Conservation (phyloP, 1,284 basidiomycete species). For the Tausonia pullulans region DNA sequence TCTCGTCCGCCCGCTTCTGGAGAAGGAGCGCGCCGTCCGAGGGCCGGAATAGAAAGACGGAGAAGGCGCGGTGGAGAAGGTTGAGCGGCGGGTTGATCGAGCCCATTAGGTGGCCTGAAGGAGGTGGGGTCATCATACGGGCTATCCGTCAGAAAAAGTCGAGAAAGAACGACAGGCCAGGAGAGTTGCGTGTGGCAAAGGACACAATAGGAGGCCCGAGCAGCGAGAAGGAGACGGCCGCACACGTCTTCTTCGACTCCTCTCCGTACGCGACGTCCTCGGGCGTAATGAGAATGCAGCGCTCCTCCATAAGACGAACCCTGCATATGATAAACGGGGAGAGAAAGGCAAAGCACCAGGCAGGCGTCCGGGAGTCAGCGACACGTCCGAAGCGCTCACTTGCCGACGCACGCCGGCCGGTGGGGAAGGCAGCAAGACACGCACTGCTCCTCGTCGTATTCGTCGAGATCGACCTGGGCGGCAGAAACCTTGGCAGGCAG, state of each 20-base stretch:
- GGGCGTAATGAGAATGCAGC: conserved; percentile 89
- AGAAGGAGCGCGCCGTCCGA: conserved; percentile 88
- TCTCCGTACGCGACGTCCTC: conserved; percentile 81
- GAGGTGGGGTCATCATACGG: not conserved
- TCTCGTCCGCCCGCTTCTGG: conserved; percentile 89
- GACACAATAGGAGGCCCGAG: not conserved
- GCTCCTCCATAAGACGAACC: conserved; percentile 85
- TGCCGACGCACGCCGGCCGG: not conserved
- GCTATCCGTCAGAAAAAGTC: not conserved
- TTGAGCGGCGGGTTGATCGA: conserved; percentile 73
- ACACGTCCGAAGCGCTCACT: too few species aligned
- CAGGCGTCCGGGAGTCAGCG: too few species aligned
- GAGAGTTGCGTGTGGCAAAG: not conserved
- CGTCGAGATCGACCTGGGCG: conserved; percentile 20
- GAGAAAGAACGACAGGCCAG: not conserved
- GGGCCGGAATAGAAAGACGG: conserved; percentile 91
- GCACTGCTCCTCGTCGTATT: conserved; percentile 36
- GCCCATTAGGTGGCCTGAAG: conserved; percentile 86
- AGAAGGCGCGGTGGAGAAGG: conserved; percentile 94
- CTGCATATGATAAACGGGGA: not conserved
- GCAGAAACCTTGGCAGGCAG: too few species aligned
- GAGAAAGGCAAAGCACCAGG: not conserved
- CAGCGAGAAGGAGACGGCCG: conserved; percentile 27
- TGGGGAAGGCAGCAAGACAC: not conserved
- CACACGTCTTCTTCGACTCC: conserved; percentile 93